Evolutionary conservation across 768 basidiomycete species (phyloP), one percentile per base, ranked within the genome.

Genomic region (Galerina marginata): DNA sequence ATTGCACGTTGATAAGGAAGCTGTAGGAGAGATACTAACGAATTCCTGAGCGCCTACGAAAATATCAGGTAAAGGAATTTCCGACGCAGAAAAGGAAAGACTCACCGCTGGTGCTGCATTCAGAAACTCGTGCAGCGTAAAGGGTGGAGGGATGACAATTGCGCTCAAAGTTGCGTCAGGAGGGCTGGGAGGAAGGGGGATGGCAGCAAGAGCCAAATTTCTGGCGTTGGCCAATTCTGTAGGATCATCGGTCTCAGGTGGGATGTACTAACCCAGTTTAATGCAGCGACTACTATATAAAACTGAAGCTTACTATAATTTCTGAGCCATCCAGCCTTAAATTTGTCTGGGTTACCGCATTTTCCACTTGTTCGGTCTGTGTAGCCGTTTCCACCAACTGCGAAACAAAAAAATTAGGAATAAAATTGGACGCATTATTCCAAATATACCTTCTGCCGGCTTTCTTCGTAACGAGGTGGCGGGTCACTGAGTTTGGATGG

Each of bases 111-210:
- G 78, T 11, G 81, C 77, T 58, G 81, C 84, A 15, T 78, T 79
- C 4, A 92, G 75, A 63, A 92, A 91, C 59, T 92, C 91, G 46
- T 90, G 86, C 11, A 93, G 69, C 14, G 85, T 87, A 62, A 85
- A 79, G 7, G 87, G 79, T 7, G 84, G 61, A 6, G 89, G 90
- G 29, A 93, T 83, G 50, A 85, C 62, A 56, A 93, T 87, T 0
- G 91, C 91, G 52, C 82, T 86, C 47, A 93, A 77, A 1, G 83
- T 83, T 53, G 89, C 87, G 39, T 86, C 83, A 0, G 90, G 90
- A 40, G 86, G 81, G 52, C 83, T 83, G 2, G 75, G 68, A 6
- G 91, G 91, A 5, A 92, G 73, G 9, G 89, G 89, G 42, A 93
- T 82, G 2, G 75, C 65, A 1, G 85, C 83, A 5, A 93, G 74